A percentile compares a stretch with the other conserved stretches of the same genome.
Conservation (phyloP, 2,329 filamentous ascomycete genomes). For the Fusarium avenaceum region DNA sequence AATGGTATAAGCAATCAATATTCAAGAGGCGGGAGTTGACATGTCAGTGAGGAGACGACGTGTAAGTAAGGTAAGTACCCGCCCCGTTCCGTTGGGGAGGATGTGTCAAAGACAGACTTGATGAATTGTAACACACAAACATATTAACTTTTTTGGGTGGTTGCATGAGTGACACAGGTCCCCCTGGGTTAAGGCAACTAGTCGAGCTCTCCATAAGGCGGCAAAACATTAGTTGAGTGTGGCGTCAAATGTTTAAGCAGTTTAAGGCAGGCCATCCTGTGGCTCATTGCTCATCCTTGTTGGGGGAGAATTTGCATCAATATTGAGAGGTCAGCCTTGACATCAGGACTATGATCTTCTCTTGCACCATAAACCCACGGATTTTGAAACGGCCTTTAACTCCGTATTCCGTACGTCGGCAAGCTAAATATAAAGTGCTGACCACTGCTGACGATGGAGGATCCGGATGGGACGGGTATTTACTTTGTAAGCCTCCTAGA, state of each 20-base stretch:
- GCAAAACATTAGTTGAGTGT: too few relatives aligned
- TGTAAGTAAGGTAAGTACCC: conserved; percentile 3
- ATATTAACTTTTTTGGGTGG: conserved; percentile 21
- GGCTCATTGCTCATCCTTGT: neutral
- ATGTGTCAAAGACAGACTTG: conserved; percentile 1
- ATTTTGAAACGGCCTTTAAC: neutral
- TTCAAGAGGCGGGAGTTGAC: neutral
- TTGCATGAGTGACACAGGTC: conserved; percentile 1
- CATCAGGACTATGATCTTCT: neutral
- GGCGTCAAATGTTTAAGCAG: neutral
- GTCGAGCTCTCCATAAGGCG: too few relatives aligned
- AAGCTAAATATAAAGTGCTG: conserved; percentile 35
- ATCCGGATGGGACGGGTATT: conserved; percentile 7
- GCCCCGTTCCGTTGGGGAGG: conserved; percentile 19
- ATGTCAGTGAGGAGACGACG: neutral
- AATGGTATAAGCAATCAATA: neutral
- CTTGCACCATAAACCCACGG: neutral
- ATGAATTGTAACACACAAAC: neutral
- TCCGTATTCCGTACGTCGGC: neutral
- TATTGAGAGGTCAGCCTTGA: neutral
- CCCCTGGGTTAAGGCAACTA: too few relatives aligned
- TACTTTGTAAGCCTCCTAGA: neutral
- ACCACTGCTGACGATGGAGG: conserved; percentile 19
- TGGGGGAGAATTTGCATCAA: neutral
- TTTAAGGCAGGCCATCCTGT: conserved; percentile 9